These are phyloP conservation scores for Oryza nivara DNA, from an alignment of 176 grass and related monocot genomes.

Conservation along the genomic window DNA sequence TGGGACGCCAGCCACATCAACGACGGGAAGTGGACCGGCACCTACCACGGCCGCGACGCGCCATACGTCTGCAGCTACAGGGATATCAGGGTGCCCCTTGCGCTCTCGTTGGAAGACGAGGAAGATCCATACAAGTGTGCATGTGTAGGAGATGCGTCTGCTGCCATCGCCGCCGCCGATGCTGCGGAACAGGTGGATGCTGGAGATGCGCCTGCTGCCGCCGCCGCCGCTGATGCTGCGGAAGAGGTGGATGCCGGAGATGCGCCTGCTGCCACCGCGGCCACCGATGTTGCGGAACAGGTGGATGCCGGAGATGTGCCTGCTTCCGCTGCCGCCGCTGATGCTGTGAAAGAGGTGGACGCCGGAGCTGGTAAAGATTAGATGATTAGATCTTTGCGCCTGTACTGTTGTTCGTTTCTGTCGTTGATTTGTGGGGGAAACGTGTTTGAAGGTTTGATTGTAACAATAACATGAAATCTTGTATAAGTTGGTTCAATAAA, in stretches of 20 bases:
- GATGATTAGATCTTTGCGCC: slow-evolving; percentile 19
- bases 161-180: background rate
- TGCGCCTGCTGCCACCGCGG: background rate
- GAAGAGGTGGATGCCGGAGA: slow-evolving; percentile 21
- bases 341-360: background rate
- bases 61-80: slow-evolving; percentile 75
- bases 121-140: background rate
- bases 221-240: background rate
- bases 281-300: background rate
- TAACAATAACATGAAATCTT: slow-evolving; percentile 7
- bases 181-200: background rate
- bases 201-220: slow-evolving; percentile 12
- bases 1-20: slow-evolving; percentile 72
- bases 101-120: slow-evolving; percentile 34
- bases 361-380: slow-evolving; percentile 33
- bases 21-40: slow-evolving; percentile 64
- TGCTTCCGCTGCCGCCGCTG: background rate
- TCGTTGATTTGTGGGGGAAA: background rate
- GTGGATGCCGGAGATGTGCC: too few species aligned
- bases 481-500: background rate
- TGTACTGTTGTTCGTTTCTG: background rate
- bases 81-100: slow-evolving; percentile 54
- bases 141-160: background rate
- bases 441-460: background rate
- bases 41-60: slow-evolving; percentile 58